A percentile compares a stretch with the other conserved stretches of the same genome.
These are phyloP conservation scores for Harringtonia lauricola DNA, from an alignment of 2,329 filamentous ascomycete species.

Conservation along the genomic window DNA sequence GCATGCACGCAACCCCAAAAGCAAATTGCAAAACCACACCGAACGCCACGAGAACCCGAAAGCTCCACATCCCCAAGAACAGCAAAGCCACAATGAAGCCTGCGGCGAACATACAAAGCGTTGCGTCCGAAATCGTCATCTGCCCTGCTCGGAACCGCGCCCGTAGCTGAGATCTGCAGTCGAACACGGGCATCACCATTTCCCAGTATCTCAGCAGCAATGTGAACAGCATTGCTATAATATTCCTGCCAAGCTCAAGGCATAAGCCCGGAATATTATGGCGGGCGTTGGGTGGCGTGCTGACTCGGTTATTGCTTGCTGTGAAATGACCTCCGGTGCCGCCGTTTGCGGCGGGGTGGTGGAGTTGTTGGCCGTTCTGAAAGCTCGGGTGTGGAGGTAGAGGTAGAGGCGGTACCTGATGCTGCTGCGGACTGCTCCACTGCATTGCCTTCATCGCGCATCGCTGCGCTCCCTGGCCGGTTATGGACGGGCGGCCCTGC, in stretches of 20 bases:
- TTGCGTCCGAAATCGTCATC: slow-evolving; percentile 17
- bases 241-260: neutral
- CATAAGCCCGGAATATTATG: neutral
- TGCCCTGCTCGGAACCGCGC: slow-evolving; percentile 13
- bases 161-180: slow-evolving; percentile 24
- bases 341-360: neutral
- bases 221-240: slow-evolving; percentile 10
- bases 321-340: neutral
- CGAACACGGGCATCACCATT: slow-evolving; percentile 27
- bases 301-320: neutral
- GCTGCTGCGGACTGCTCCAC: neutral
- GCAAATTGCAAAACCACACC: neutral
- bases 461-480: no score
- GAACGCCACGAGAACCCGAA: slow-evolving; percentile 9
- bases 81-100: slow-evolving; percentile 15
- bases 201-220: slow-evolving; percentile 20
- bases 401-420: no score
- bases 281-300: neutral
- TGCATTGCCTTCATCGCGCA: neutral
- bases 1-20: neutral
- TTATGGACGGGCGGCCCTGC: neutral
- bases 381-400: no score
- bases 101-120: slow-evolving; percentile 16
- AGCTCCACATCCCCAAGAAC: slow-evolving; percentile 13
- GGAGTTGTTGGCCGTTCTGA: neutral